Conservation (phyloP, 2,329 filamentous ascomycete genomes). For the Pochonia chlamydosporia region DNA sequence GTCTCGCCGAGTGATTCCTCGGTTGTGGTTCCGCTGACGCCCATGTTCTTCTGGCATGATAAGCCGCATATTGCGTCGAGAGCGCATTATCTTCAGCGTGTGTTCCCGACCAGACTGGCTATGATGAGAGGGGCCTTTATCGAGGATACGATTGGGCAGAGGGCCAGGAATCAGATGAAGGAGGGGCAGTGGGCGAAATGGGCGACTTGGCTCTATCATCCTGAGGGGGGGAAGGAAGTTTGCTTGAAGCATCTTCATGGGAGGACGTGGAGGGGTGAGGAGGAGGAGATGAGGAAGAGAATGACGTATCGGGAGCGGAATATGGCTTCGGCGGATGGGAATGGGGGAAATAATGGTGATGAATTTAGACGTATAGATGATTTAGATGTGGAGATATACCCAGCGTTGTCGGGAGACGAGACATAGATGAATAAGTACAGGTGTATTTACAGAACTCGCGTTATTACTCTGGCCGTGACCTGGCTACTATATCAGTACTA, state of each 20-base stretch:
- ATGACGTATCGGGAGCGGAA: conserved; percentile 1
- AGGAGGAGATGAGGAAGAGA: conserved; percentile 9
- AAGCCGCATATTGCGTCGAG: conserved; percentile 48
- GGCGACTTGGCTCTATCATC: conserved; percentile 52
- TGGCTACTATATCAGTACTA: too few species aligned
- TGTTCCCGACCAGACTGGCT: conserved; percentile 45
- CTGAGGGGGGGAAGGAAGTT: conserved; percentile 35
- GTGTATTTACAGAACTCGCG: too few species aligned
- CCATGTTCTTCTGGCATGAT: conserved; percentile 55
- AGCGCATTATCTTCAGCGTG: conserved; percentile 41
- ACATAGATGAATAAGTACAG: too few species aligned
- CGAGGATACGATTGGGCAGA: conserved; percentile 50
- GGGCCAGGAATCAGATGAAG: conserved; percentile 52
- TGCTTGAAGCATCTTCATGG: conserved; percentile 47
- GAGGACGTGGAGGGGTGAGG: conserved; percentile 39
- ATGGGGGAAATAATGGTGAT: too few species aligned
- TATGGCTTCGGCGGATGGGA: too few species aligned
- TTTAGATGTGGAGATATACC: too few species aligned
- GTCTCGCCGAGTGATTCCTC: not conserved
- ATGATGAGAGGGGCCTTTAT: conserved; percentile 49
- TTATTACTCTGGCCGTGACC: too few species aligned
- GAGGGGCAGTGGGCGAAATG: conserved; percentile 44
- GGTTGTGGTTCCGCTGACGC: conserved; percentile 38
- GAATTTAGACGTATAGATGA: too few species aligned
- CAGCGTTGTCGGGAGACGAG: too few species aligned